These are phyloP conservation scores for Phyllosticta citribraziliensis DNA, from an alignment of 2,329 filamentous ascomycete species.

Conservation along the genomic window DNA sequence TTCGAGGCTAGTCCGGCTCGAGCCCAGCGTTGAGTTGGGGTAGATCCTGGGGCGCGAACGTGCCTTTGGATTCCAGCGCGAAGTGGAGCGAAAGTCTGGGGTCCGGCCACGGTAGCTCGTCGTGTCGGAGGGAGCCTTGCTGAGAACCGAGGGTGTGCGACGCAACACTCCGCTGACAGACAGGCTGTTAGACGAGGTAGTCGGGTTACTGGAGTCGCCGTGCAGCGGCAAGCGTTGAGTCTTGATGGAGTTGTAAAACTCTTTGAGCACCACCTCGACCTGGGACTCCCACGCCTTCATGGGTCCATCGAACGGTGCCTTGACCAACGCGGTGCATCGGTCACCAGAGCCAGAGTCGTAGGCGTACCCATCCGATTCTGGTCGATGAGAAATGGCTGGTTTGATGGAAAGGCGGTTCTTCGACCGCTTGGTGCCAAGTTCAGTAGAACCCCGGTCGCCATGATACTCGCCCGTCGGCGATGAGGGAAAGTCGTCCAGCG, in stretches of 20 bases:
- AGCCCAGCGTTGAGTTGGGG: slow-evolving; percentile 70
- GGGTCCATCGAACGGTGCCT: slow-evolving; percentile 62
- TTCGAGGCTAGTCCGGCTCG: slow-evolving; percentile 88
- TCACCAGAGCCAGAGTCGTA: slow-evolving; percentile 35
- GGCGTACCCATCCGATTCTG: slow-evolving; percentile 24
- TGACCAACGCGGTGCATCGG: slow-evolving; percentile 67
- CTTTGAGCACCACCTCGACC: slow-evolving; percentile 81
- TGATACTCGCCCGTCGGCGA: slow-evolving; percentile 4
- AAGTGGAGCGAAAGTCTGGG: slow-evolving; percentile 53
- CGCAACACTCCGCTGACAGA: slow-evolving; percentile 66
- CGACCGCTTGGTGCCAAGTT: slow-evolving; percentile 14
- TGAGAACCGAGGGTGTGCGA: slow-evolving; percentile 80
- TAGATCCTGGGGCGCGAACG: slow-evolving; percentile 70
- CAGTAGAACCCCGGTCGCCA: not conserved
- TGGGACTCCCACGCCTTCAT: slow-evolving; percentile 79
- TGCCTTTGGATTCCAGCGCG: slow-evolving; percentile 76
- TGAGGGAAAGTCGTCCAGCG: slow-evolving; percentile 1
- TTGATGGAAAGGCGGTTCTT: slow-evolving; percentile 18
- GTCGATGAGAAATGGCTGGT: slow-evolving; percentile 14
- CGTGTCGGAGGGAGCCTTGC: slow-evolving; percentile 83
- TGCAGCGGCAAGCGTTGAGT: slow-evolving; percentile 80
- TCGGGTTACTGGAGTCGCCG: slow-evolving; percentile 49
- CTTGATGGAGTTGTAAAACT: slow-evolving; percentile 83
- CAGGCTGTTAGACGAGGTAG: slow-evolving; percentile 44
- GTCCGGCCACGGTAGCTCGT: slow-evolving; percentile 63